Percentiles rank a stretch among this genome's conserved stretches.
Conservation (phyloP, 1,284 basidiomycete species). For the Cryptococcus depauperatus region DNA sequence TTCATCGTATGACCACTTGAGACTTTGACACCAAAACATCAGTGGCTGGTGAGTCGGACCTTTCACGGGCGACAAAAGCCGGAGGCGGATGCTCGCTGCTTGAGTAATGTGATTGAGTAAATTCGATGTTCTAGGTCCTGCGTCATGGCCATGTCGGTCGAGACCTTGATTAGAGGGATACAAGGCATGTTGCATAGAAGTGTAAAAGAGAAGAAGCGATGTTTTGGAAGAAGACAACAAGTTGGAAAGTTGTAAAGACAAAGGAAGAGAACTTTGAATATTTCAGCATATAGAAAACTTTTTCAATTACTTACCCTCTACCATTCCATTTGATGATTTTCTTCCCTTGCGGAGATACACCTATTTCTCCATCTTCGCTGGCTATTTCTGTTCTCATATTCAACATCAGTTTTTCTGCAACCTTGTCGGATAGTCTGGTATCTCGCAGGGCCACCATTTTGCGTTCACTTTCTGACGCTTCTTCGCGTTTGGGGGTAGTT, state of each 20-base stretch:
- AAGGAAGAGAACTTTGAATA: constrained; percentile 13
- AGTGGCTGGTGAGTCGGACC: constrained; percentile 17
- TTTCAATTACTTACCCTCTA: constrained; percentile 20
- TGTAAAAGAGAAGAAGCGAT: constrained; percentile 37
- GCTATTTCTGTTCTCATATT: constrained; percentile 1
- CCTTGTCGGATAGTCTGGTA: constrained; percentile 4
- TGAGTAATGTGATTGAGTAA: constrained; percentile 12
- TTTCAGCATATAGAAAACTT: background rate
- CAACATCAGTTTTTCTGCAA: constrained; percentile 1
- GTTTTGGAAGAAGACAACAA: constrained; percentile 16
- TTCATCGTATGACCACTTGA: constrained; percentile 3
- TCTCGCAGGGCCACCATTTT: constrained; percentile 4
- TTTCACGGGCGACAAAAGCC: background rate
- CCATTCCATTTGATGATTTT: constrained; percentile 23
- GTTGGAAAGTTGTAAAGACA: constrained; percentile 13
- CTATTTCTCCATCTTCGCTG: constrained; percentile 28
- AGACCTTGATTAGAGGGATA: constrained; percentile 4
- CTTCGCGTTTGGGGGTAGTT: constrained; percentile 1
- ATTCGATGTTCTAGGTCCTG: constrained; percentile 2
- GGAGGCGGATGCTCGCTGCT: constrained; percentile 7
- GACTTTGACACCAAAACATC: constrained; percentile 15
- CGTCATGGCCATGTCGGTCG: background rate
- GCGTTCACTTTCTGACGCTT: background rate
- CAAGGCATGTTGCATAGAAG: constrained; percentile 27
- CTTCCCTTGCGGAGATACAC: constrained; percentile 35